phyloP scores from a whole-genome alignment of 108 stramenopile genomes.

The Skeletonema menzelii region DNA sequence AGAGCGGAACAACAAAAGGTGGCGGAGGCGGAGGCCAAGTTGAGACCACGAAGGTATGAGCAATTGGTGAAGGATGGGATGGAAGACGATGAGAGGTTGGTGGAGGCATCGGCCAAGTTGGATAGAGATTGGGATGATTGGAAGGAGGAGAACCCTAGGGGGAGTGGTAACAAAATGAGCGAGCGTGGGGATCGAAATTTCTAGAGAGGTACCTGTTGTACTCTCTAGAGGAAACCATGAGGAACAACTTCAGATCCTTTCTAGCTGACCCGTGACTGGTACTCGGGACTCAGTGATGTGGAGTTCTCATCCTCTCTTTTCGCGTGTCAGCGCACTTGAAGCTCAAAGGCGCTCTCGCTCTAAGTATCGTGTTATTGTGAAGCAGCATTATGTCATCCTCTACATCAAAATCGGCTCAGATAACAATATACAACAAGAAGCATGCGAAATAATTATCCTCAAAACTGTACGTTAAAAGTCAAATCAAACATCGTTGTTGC shows the following conservation, averaged over 20 bases:
- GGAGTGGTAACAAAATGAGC: slow-evolving; percentile 93
- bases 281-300: not conserved
- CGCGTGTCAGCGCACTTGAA: no score
- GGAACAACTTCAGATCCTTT: not conserved
- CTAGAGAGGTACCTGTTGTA: no score
- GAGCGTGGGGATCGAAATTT: slow-evolving; percentile 92
- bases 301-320: not conserved
- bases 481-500: not conserved
- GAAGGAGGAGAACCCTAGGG: slow-evolving; percentile 94
- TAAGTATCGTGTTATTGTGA: no score
- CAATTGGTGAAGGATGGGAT: slow-evolving; percentile 89
- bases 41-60: slow-evolving; percentile 78
- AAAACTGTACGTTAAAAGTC: not conserved
- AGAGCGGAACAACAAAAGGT: slow-evolving; percentile 73
- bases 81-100: slow-evolving; percentile 85
- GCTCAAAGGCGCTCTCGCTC: no score
- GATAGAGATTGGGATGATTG: slow-evolving; percentile 97
- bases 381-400: no score
- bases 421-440: not conserved
- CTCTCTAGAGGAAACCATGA: no score
- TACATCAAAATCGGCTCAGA: no score
- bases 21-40: slow-evolving; percentile 52
- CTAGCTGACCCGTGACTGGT: not conserved
- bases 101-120: slow-evolving; percentile 83
- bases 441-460: not conserved